phyloP scores from a whole-genome alignment of 1,139 yeast genomes.

The Geotrichum restrictum region DNA sequence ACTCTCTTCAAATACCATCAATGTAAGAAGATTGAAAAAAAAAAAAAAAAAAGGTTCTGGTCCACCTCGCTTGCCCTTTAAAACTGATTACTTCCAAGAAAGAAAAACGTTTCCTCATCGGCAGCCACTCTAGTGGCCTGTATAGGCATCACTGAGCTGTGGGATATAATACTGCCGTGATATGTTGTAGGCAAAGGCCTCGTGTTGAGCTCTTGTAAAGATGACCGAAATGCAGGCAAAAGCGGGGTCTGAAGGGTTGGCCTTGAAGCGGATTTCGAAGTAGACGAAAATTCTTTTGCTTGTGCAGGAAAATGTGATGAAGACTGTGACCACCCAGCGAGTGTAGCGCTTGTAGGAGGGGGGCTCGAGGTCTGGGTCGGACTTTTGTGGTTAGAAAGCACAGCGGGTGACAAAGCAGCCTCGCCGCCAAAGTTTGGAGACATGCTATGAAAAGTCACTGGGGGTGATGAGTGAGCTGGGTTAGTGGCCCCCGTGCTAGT shows the following conservation, averaged over 20 bases:
- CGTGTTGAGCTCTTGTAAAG: neutral
- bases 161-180: too few species aligned
- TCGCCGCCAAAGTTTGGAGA: neutral
- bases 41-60: neutral
- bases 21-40: neutral
- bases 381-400: neutral
- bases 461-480: neutral
- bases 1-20: too few species aligned
- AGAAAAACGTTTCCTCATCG: neutral
- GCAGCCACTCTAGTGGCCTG: neutral
- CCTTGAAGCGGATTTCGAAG: too few species aligned
- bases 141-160: too few species aligned
- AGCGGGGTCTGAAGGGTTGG: too few species aligned
- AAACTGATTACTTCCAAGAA: constrained; percentile 5
- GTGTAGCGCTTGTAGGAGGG: too few species aligned
- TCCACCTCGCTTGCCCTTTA: neutral
- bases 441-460: neutral
- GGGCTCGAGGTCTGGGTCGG: too few species aligned
- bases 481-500: neutral
- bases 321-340: too few species aligned
- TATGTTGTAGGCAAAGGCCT: too few species aligned
- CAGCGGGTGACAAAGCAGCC: neutral
- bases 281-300: too few species aligned
- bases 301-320: too few species aligned
- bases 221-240: neutral